Percentiles rank a stretch among this genome's conserved stretches.
These are phyloP conservation scores for Lipomyces anomalus DNA, from an alignment of 805 yeast species.

Conservation along the genomic window DNA sequence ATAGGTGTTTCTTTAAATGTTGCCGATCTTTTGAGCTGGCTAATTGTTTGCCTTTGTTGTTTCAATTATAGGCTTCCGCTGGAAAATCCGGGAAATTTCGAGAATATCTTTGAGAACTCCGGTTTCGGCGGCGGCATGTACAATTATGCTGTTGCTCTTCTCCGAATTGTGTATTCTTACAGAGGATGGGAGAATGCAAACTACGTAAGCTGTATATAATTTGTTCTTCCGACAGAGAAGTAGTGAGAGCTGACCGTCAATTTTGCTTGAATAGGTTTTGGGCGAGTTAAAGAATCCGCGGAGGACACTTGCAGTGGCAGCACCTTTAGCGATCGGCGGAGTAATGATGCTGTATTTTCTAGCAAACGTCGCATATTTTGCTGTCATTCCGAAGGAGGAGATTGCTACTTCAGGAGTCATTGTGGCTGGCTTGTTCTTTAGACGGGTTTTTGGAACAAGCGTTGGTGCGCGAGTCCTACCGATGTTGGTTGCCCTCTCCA, in stretches of 20 bases:
- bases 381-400: constrained; percentile 43
- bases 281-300: constrained; percentile 54
- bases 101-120: constrained; percentile 38
- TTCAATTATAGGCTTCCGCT: constrained; percentile 23
- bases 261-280: constrained; percentile 30
- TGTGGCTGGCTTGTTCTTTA: constrained; percentile 58
- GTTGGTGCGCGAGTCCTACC: constrained; percentile 48
- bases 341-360: constrained; percentile 51
- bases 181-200: constrained; percentile 70
- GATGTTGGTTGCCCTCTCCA: constrained; percentile 53
- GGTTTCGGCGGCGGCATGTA: constrained; percentile 43
- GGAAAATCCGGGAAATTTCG: constrained; percentile 35
- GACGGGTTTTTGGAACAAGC: constrained; percentile 52
- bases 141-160: constrained; percentile 49
- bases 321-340: constrained; percentile 50
- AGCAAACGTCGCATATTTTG: constrained; percentile 53
- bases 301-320: constrained; percentile 53
- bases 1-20: neutral
- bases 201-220: constrained; percentile 38
- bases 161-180: constrained; percentile 58
- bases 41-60: neutral
- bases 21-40: neutral
- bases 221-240: neutral
- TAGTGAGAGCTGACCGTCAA: too few species aligned
- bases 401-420: constrained; percentile 51